Conservation (phyloP, 176 grass and related monocot genomes). For the Aegilops bicornis region DNA sequence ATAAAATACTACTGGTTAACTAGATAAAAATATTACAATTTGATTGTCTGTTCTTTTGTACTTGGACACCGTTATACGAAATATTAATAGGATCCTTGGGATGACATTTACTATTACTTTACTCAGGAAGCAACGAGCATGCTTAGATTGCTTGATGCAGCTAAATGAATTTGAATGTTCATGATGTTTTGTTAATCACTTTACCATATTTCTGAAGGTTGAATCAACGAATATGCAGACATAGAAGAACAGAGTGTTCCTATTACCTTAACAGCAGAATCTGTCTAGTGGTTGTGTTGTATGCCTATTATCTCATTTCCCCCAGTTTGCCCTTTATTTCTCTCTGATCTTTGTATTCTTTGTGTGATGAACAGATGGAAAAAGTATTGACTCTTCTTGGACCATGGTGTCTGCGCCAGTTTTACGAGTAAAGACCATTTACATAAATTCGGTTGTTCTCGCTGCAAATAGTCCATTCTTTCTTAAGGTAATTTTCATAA, state of each 20-base stretch:
- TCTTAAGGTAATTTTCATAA: constrained; percentile 62
- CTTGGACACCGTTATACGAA: no score
- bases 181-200: not conserved
- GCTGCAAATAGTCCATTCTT: constrained; percentile 98
- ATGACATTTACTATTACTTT: not conserved
- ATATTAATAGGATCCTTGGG: not conserved
- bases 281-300: not conserved
- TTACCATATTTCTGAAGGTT: not conserved
- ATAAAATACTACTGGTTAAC: not conserved
- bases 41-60: no score
- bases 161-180: not conserved
- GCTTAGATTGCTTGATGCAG: not conserved
- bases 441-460: constrained; percentile 93
- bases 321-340: not conserved
- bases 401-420: constrained; percentile 39
- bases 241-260: not conserved
- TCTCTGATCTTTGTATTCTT: constrained; percentile 2
- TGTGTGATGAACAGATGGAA: constrained; percentile 55
- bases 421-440: constrained; percentile 66
- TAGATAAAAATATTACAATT: not conserved
- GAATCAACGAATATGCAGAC: not conserved
- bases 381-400: constrained; percentile 59
- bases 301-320: not conserved
- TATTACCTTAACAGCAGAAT: constrained; percentile 3
- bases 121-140: not conserved